phyloP scores from a whole-genome alignment of 495 filamentous ascomycete genomes.

The Aspergillus haitiensis region DNA sequence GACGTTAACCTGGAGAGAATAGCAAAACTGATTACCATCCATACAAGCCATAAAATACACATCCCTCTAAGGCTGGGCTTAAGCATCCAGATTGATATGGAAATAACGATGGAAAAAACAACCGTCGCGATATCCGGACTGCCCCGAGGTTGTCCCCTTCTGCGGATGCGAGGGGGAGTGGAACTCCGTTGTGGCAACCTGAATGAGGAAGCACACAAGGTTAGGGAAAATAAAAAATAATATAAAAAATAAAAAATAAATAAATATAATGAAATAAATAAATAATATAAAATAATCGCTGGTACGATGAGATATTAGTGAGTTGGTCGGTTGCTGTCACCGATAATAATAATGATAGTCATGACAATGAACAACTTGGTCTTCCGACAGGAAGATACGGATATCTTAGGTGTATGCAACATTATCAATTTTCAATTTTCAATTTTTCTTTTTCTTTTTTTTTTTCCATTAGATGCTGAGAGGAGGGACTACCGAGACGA shows the following conservation, averaged over 20 bases:
- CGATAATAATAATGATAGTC: no score
- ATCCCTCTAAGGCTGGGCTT: no score
- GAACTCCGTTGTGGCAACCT: neutral
- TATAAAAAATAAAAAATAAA: neutral
- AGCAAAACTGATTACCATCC: no score
- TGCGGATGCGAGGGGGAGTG: neutral
- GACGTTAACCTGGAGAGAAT: no score
- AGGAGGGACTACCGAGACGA: neutral
- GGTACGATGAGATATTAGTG: no score
- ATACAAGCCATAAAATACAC: no score
- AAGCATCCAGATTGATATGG: neutral
- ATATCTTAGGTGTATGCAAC: neutral
- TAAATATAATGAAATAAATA: no score
- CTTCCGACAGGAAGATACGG: neutral
- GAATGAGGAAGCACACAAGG: neutral
- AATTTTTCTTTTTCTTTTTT: neutral
- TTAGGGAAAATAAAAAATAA: neutral
- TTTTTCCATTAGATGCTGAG: neutral
- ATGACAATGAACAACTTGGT: no score
- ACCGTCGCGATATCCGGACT: neutral
- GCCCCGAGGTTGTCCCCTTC: neutral
- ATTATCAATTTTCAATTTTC: no score
- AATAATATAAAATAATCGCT: no score
- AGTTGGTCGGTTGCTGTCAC: no score
- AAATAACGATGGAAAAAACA: neutral